Evolutionary conservation across 2,329 filamentous ascomycete genomes (phyloP).

Genomic region (Hymenoscyphus occultus): DNA sequence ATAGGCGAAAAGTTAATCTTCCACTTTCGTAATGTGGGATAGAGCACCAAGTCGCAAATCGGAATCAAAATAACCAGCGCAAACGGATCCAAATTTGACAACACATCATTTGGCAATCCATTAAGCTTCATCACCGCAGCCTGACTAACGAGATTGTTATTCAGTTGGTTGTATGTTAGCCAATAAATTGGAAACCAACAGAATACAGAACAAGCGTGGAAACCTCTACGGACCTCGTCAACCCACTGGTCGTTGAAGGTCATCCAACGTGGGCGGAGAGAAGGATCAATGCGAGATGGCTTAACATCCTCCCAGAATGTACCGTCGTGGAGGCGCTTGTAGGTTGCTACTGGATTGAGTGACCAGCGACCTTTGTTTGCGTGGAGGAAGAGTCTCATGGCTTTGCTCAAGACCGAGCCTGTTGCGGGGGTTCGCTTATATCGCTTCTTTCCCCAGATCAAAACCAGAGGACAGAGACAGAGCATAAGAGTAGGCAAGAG

Average conservation of each 20-base stretch:
- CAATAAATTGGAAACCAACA: constrained; percentile 52
- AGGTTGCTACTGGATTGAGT: constrained; percentile 57
- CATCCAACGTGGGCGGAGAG: constrained; percentile 67
- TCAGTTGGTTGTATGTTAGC: constrained; percentile 58
- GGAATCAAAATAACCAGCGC: constrained; percentile 74
- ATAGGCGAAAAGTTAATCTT: constrained; percentile 70
- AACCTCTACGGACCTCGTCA: constrained; percentile 69
- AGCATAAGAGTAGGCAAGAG: constrained; percentile 66
- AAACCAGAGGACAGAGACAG: constrained; percentile 57
- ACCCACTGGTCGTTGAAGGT: constrained; percentile 82
- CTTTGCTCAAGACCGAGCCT: constrained; percentile 69
- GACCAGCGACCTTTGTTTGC: constrained; percentile 64
- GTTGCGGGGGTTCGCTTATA: constrained; percentile 65
- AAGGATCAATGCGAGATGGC: constrained; percentile 57
- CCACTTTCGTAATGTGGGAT: constrained; percentile 62
- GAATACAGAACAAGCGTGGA: constrained; percentile 69
- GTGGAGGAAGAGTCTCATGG: constrained; percentile 57
- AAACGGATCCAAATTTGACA: constrained; percentile 74
- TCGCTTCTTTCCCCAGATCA: constrained; percentile 54
- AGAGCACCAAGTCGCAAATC: constrained; percentile 65
- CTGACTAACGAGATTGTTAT: constrained; percentile 60
- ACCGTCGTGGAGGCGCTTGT: constrained; percentile 49
- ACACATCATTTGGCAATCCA: constrained; percentile 73
- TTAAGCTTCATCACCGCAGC: constrained; percentile 63
- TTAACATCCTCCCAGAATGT: constrained; percentile 67